Conservation (phyloP, 2,329 filamentous ascomycete species). For the Claviceps pazoutovae region DNA sequence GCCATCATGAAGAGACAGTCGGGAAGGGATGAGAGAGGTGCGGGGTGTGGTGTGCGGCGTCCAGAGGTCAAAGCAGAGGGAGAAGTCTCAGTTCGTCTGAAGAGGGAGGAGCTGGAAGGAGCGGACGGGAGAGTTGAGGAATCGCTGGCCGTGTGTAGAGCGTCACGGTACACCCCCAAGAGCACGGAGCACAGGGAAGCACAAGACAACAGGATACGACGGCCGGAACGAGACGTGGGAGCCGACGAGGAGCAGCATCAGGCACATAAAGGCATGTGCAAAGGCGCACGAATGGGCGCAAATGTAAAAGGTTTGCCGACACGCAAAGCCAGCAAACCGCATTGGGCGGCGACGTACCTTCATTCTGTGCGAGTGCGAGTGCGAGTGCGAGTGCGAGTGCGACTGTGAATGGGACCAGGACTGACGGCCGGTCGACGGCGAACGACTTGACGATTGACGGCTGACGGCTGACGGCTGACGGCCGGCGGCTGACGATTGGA, state of each 20-base stretch:
- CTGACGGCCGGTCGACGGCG: neutral
- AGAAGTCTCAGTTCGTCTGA: neutral
- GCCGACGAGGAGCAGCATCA: neutral
- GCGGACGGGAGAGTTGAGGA: conserved; percentile 2
- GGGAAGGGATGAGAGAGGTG: neutral
- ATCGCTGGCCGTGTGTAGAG: neutral
- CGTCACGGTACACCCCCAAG: neutral
- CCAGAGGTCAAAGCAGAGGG: neutral
- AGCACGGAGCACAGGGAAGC: neutral
- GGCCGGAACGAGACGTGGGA: neutral
- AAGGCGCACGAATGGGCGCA: neutral
- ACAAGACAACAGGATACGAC: neutral
- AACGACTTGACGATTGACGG: too few species aligned
- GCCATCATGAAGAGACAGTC: neutral
- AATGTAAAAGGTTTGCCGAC: neutral
- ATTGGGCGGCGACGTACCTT: conserved; percentile 13
- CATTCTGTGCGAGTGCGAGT: conserved; percentile 23
- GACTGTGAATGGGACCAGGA: neutral
- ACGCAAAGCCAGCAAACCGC: neutral
- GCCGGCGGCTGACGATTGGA: too few species aligned
- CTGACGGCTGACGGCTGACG: too few species aligned
- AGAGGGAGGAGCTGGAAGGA: conserved; percentile 7
- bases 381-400: neutral
- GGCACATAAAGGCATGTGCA: neutral
- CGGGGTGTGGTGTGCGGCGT: neutral